A percentile compares a stretch with the other conserved stretches of the same genome.
Conservation (phyloP, 345 rosid species). For the Cardamine resedifolia region DNA sequence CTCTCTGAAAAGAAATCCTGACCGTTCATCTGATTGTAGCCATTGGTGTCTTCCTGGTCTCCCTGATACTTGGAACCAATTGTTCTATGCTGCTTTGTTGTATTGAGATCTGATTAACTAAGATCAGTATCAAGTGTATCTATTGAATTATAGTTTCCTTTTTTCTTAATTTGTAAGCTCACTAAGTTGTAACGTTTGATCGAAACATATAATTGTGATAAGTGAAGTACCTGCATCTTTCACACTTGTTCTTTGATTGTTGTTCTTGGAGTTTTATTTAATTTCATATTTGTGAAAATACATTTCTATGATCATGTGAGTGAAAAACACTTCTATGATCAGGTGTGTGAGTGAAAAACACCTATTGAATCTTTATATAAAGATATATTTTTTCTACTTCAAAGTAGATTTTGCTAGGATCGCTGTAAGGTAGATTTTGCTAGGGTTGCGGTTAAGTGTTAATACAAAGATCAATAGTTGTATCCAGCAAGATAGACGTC, state of each 20-base stretch:
- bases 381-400: too few species aligned
- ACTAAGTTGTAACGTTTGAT: slow-evolving; percentile 21
- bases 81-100: slow-evolving; percentile 65
- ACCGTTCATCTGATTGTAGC: slow-evolving; percentile 86
- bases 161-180: slow-evolving; percentile 1
- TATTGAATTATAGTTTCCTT: slow-evolving; percentile 12
- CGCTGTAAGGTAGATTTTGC: too few species aligned
- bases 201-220: slow-evolving; percentile 23
- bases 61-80: slow-evolving; percentile 94
- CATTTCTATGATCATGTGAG: too few species aligned
- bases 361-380: too few species aligned
- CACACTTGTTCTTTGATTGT: not conserved
- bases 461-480: too few species aligned
- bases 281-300: too few species aligned
- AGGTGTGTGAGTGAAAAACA: too few species aligned
- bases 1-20: slow-evolving; percentile 61
- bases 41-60: slow-evolving; percentile 99
- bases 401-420: too few species aligned
- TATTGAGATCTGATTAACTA: slow-evolving; percentile 34
- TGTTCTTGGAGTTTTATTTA: too few species aligned
- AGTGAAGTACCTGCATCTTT: not conserved
- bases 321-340: too few species aligned
- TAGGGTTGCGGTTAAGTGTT: too few species aligned
- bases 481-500: too few species aligned
- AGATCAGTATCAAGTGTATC: slow-evolving; percentile 28